These are phyloP conservation scores for Fusarium neocosmosporiellum DNA, from an alignment of 2,329 filamentous ascomycete genomes.

Conservation along the genomic window DNA sequence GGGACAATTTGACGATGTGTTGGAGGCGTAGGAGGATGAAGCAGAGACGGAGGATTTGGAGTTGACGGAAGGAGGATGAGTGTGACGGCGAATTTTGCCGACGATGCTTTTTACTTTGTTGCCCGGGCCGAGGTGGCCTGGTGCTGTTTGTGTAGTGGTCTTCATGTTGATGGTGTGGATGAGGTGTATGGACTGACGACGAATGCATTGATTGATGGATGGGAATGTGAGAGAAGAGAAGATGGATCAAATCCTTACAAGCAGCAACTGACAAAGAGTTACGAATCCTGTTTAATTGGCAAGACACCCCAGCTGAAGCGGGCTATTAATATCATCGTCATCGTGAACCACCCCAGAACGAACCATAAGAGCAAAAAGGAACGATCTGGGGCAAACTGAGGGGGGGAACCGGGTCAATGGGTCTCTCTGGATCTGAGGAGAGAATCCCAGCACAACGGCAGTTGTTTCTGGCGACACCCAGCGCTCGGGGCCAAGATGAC, in stretches of 20 bases:
- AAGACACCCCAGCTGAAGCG: conserved; percentile 1
- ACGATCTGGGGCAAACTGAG: neutral
- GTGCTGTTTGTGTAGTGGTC: conserved; percentile 23
- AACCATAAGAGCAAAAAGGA: neutral
- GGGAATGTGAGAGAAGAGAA: neutral
- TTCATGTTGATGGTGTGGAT: conserved; percentile 24
- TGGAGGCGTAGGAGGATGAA: conserved; percentile 26
- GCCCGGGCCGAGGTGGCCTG: conserved; percentile 12
- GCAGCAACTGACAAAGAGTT: neutral
- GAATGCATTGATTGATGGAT: neutral
- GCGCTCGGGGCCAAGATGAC: neutral
- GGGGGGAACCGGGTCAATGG: neutral
- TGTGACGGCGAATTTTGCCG: conserved; percentile 37
- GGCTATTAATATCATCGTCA: neutral
- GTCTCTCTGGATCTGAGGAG: neutral
- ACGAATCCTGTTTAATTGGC: neutral
- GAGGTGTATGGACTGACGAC: neutral
- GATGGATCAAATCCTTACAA: neutral
- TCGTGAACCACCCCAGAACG: neutral
- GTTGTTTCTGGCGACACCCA: neutral
- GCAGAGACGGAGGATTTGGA: conserved; percentile 16
- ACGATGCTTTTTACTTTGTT: conserved; percentile 39
- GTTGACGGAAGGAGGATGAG: conserved; percentile 16
- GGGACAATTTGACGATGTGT: conserved; percentile 27
- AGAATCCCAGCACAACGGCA: neutral